Evolutionary conservation across 2,329 filamentous ascomycete species (phyloP).

Genomic region (Trichophyton mentagrophytes): DNA sequence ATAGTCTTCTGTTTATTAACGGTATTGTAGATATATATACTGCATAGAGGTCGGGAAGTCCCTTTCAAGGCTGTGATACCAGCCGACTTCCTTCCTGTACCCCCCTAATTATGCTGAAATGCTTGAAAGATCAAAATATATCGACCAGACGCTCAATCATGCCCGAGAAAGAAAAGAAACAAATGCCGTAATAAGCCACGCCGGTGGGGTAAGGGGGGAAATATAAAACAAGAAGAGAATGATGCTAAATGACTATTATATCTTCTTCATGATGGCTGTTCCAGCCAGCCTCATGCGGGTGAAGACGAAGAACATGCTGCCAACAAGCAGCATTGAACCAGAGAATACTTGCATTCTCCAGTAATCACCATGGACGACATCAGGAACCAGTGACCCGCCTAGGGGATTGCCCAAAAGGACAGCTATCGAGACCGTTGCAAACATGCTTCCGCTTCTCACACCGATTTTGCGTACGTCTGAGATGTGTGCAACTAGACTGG

Average conservation of each 20-base stretch:
- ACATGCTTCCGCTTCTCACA: constrained; percentile 51
- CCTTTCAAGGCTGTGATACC: neutral
- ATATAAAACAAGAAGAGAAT: neutral
- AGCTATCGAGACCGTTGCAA: constrained; percentile 49
- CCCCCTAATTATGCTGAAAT: neutral
- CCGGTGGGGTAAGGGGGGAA: neutral
- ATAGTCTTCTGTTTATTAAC: neutral
- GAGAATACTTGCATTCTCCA: constrained; percentile 53
- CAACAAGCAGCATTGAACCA: constrained; percentile 41
- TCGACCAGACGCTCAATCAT: neutral
- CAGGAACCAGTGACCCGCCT: constrained; percentile 47
- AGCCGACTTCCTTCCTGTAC: neutral
- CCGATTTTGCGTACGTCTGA: constrained; percentile 58
- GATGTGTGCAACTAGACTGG: constrained; percentile 56
- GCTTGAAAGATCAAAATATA: neutral
- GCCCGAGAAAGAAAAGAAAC: neutral
- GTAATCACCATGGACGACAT: constrained; percentile 40
- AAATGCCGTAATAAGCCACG: too few relatives aligned
- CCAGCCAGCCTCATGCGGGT: constrained; percentile 27
- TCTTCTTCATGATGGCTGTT: constrained; percentile 17
- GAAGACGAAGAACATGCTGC: constrained; percentile 28
- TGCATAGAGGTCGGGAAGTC: neutral
- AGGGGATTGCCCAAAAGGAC: constrained; percentile 57
- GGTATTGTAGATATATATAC: neutral
- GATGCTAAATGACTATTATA: constrained; percentile 15